A percentile compares a stretch with the other conserved stretches of the same genome.
Evolutionary conservation across 768 basidiomycete genomes (phyloP).

Genomic region (Lentinula boryana): DNA sequence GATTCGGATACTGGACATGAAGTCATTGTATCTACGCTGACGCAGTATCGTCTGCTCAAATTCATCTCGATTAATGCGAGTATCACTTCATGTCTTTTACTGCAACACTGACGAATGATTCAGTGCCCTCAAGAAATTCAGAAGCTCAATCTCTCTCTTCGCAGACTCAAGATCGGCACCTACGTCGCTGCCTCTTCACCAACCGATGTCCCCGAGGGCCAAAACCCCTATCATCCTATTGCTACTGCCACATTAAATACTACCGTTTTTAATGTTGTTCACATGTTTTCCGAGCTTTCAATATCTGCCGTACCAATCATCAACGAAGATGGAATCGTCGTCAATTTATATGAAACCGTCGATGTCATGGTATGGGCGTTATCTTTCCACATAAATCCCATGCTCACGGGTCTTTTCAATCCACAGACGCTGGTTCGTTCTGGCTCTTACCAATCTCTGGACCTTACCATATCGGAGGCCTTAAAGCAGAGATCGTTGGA

Average conservation of each 20-base stretch:
- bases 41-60: slow-evolving; percentile 96
- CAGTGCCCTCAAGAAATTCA: slow-evolving; percentile 86
- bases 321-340: slow-evolving; percentile 85
- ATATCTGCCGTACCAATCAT: slow-evolving; percentile 98
- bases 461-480: slow-evolving; percentile 89
- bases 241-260: slow-evolving; percentile 88
- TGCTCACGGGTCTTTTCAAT: slow-evolving; percentile 4
- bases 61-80: slow-evolving; percentile 95
- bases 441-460: slow-evolving; percentile 93
- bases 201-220: slow-evolving; percentile 39
- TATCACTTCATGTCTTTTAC: slow-evolving; percentile 7
- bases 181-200: slow-evolving; percentile 62
- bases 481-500: slow-evolving; percentile 88
- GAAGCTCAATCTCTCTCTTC: slow-evolving; percentile 72
- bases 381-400: background rate
- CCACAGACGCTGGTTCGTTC: slow-evolving; percentile 86
- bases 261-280: slow-evolving; percentile 95
- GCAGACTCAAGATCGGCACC: slow-evolving; percentile 88
- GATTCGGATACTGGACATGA: slow-evolving; percentile 94
- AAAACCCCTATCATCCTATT: slow-evolving; percentile 82
- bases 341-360: slow-evolving; percentile 97
- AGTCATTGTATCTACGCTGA: slow-evolving; percentile 91
- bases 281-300: slow-evolving; percentile 94
- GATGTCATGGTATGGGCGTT: slow-evolving; percentile 83
- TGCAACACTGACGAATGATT: slow-evolving; percentile 7